These are phyloP conservation scores for Lentinula edodes DNA, from an alignment of 768 basidiomycete genomes.

Conservation along the genomic window DNA sequence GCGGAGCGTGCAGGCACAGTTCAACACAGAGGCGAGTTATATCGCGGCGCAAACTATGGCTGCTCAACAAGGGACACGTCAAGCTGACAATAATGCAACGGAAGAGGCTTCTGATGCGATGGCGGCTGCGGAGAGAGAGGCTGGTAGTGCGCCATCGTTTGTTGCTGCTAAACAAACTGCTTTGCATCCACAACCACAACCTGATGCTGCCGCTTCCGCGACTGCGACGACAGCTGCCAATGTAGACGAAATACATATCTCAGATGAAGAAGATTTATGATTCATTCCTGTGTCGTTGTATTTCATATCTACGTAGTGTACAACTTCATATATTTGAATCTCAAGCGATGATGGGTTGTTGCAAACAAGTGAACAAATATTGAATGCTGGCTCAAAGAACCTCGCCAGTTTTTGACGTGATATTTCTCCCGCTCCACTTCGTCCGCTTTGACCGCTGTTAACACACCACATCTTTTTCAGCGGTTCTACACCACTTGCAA, in stretches of 20 bases:
- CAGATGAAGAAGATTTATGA: slow-evolving; percentile 72
- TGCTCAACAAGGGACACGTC: slow-evolving; percentile 52
- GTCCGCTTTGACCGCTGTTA: too few relatives aligned
- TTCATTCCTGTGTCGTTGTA: slow-evolving; percentile 13
- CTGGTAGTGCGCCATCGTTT: slow-evolving; percentile 54
- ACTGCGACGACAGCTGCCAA: slow-evolving; percentile 39
- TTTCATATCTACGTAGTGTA: slow-evolving; percentile 8
- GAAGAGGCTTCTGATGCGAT: slow-evolving; percentile 64
- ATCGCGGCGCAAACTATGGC: slow-evolving; percentile 86
- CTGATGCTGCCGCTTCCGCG: slow-evolving; percentile 17
- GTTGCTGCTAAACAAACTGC: slow-evolving; percentile 66
- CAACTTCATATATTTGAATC: background rate
- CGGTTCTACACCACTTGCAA: too few relatives aligned
- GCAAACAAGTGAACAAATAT: too few relatives aligned
- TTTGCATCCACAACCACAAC: slow-evolving; percentile 32
- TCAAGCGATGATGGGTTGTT: too few relatives aligned
- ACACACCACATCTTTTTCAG: too few relatives aligned
- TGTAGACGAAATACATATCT: slow-evolving; percentile 84
- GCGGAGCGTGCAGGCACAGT: slow-evolving; percentile 96
- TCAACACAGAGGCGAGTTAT: slow-evolving; percentile 95
- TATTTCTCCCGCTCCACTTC: too few relatives aligned
- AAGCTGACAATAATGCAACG: slow-evolving; percentile 37
- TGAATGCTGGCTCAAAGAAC: too few relatives aligned
- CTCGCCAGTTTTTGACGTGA: too few relatives aligned
- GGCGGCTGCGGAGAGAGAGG: slow-evolving; percentile 77